Base-by-base conservation (phyloP, 2,329 filamentous ascomycete species). In the Seiridium unicorne region DNA sequence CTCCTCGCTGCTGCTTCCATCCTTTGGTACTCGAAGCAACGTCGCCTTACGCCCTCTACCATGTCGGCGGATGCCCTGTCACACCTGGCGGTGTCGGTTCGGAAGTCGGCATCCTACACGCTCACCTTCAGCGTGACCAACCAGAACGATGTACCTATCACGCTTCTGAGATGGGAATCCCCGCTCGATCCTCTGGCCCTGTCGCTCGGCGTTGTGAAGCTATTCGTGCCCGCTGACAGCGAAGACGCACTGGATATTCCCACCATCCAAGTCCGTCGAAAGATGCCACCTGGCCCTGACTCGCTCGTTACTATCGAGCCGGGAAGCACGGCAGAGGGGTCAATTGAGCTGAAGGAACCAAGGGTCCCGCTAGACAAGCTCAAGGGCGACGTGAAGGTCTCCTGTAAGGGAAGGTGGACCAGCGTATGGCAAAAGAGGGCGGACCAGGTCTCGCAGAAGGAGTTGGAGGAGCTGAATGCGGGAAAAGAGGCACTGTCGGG, bases 111-210 rank as follows among this genome's bases (percentile, higher is more conserved):
- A 63, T 63, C 60, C 36, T 59, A 63, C 4, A 63, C 77, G 18
- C 62, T 81, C 35, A 70, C 69, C 8, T 65, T 77, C 46, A 69
- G 68, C 1, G 74, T 81, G 46, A 77, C 72, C 51, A 81, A 81
- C 69, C 73, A 69, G 9, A 71, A 76, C 58, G 63, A 70, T 2
- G 59, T 64, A 4, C 67, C 77, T 1, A 70, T 80, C 57, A 80
- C 77, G 1, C 64, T 81, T 31, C 72, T 81, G 42, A 69, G 65
- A 3, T 81, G 79, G 71, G 70, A 76, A 54, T 78, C 78, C 0
- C 79, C 79, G n/a, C 69, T 81, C n/a, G 79, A 81, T 63, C 68
- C 72, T 0, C 56, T 78, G 13, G 78, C 74, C 0, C 61, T 79
- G 51, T 71, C 75, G 57, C 70, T 80, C 3, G 79, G 79, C 7